Evolutionary conservation across 352 stramenopile genomes (phyloP), one percentile per base, ranked within the genome.

Genomic region (Phytopythium vexans): DNA sequence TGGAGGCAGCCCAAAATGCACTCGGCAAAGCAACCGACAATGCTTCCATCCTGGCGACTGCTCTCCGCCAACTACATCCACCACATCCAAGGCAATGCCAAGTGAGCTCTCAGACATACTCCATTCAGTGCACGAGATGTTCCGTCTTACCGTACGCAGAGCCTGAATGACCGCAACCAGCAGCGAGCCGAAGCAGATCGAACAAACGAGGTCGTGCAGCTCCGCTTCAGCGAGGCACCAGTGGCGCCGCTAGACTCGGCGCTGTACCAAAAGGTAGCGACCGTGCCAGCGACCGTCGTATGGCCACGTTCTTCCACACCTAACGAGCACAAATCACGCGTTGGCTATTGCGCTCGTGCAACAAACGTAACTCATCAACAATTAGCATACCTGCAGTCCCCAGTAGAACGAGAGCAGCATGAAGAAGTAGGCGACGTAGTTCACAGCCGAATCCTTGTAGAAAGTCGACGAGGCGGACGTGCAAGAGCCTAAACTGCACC

Each of bases 211-310:
- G 86, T 96, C 8, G 93, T 98, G 27, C 77, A 89, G 37, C 77
- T 80, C 36, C 92, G 84, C 55, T 82, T 74, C 27, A 98, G 68
- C 1, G 82, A 89, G 43, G 89, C 79, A 44, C 73, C 78, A 2
- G 96, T 94, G 6, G 89, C 87, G n/a, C 77, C 82, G 4, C 62
- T 64, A 33, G 92, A 95, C 49, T 97, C 85, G 11, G 86, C 44
- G 41, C 81, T 80, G 77, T 97, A 98, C 95, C 95, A 99, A 77
- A 97, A 98, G 5, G 89, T 97, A n/a, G 86, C 93, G 12, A 98
- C 89, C 0, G 89, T 97, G 16, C 94, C 95, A 2, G 91, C 84
- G 6, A 97, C 86, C 12, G 92, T 97, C 2, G 86, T 92, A 62
- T 98, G 89, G n/a, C 92, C 36, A 98, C 69, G 64, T 98, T 98